Percentiles rank a stretch among this genome's conserved stretches.
Evolutionary conservation across 2,329 filamentous ascomycete genomes (phyloP).

Genomic region (Aspergillus fumigatiaffinis): DNA sequence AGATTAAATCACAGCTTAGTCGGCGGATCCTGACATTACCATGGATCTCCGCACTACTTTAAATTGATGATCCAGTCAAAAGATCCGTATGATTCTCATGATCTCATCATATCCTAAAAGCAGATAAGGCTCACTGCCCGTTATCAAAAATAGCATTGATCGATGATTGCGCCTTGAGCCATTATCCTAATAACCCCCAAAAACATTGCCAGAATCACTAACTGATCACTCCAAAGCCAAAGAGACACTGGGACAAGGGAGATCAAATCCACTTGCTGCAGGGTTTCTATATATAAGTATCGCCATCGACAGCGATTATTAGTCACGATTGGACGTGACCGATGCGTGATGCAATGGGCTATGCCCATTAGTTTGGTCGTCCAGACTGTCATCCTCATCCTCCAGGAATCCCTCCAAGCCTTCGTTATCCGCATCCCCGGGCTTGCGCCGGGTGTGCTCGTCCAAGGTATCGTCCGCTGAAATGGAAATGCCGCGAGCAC

Average conservation of each 20-base stretch:
- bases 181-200: background rate
- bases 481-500: conserved; percentile 55
- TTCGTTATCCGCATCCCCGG: conserved; percentile 8
- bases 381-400: conserved; percentile 16
- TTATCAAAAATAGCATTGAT: background rate
- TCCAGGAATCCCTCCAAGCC: conserved; percentile 19
- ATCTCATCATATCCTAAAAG: background rate
- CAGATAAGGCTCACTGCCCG: background rate
- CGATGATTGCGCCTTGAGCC: background rate
- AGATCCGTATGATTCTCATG: background rate
- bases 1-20: background rate
- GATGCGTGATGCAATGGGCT: conserved; percentile 3
- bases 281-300: conserved; percentile 6
- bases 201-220: background rate
- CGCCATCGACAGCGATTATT: conserved; percentile 5
- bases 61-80: background rate
- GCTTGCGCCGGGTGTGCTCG: conserved; percentile 13
- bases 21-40: background rate
- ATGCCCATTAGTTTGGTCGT: background rate
- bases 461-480: conserved; percentile 53
- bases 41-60: background rate
- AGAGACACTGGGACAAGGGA: background rate
- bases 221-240: background rate
- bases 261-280: conserved; percentile 1
- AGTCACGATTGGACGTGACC: background rate